Evolutionary conservation across 805 yeast genomes (phyloP).

Genomic region (Monosporozyma unispora): DNA sequence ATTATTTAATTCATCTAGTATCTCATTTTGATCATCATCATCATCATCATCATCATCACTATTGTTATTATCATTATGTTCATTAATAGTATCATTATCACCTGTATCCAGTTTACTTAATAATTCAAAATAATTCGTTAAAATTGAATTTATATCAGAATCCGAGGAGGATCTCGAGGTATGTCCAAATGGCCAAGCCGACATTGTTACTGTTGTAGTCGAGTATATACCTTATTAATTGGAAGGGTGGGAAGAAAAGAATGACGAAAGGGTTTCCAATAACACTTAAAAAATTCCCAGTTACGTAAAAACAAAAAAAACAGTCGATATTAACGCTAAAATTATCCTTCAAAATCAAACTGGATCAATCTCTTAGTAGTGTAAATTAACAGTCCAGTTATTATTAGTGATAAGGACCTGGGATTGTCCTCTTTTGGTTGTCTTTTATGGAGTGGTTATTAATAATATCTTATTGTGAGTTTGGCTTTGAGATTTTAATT

Average conservation of each 20-base stretch:
- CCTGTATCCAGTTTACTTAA: conserved; percentile 18
- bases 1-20: conserved; percentile 11
- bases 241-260: too few species aligned
- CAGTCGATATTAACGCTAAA: not conserved
- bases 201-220: too few species aligned
- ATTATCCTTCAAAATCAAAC: not conserved
- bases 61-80: too few species aligned
- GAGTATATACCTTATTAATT: too few species aligned
- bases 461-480: too few species aligned
- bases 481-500: not conserved
- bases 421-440: not conserved
- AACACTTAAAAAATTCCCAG: not conserved
- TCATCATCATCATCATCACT: too few species aligned
- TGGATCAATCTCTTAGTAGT: not conserved
- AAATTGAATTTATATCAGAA: conserved; percentile 32
- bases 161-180: conserved; percentile 9
- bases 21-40: not conserved
- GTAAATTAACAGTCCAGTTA: too few species aligned
- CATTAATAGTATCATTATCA: not conserved
- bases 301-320: not conserved
- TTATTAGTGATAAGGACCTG: not conserved
- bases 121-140: conserved; percentile 33
- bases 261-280: too few species aligned
- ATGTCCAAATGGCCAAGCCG: conserved; percentile 40
- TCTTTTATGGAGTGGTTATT: not conserved